Conservation (phyloP, 1,284 basidiomycete genomes). For the Sporisorium reilianum region DNA sequence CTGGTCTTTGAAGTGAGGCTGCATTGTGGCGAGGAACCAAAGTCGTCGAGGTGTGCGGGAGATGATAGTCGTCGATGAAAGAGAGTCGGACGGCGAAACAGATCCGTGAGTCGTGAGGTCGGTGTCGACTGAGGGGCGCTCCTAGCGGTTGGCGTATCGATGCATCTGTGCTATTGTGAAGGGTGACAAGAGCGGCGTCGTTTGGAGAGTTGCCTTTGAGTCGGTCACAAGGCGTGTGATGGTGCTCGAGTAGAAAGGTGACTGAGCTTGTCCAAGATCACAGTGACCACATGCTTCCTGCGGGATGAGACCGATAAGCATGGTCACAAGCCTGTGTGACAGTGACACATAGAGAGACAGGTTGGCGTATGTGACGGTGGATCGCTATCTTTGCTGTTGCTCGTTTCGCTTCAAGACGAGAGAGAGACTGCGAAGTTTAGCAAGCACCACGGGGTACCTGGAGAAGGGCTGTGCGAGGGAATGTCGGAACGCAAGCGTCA, state of each 20-base stretch:
- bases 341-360: not conserved
- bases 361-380: not conserved
- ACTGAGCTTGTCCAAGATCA: not conserved
- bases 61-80: not conserved
- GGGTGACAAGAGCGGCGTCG: not conserved
- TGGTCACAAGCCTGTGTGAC: not conserved
- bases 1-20: slow-evolving; percentile 31
- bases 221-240: not conserved
- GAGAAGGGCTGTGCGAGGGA: not conserved
- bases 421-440: not conserved
- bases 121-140: not conserved
- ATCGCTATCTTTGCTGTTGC: not conserved
- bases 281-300: not conserved
- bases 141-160: not conserved
- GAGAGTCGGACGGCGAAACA: not conserved
- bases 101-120: not conserved
- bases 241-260: not conserved
- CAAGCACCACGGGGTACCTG: not conserved
- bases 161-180: not conserved
- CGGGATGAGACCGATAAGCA: not conserved
- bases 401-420: not conserved
- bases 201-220: not conserved
- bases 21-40: slow-evolving; percentile 5
- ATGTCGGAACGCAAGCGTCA: not conserved
- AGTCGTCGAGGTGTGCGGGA: not conserved